These are phyloP conservation scores for Pinguiococcus pyrenoidosus DNA, from an alignment of 108 stramenopile species.

Conservation along the genomic window DNA sequence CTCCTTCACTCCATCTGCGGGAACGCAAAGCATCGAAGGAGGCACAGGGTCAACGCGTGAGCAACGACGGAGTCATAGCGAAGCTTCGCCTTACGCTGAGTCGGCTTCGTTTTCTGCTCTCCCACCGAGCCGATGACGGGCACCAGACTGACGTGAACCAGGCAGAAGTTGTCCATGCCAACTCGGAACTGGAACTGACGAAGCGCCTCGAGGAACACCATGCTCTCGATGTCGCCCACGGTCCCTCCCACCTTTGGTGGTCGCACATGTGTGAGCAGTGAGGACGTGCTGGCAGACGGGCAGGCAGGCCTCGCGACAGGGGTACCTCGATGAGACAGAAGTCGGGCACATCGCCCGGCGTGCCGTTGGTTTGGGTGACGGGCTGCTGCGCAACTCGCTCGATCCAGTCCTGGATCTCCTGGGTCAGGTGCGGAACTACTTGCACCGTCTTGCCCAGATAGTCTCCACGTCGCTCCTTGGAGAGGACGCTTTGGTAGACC, in stretches of 20 bases:
- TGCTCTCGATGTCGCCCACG: constrained; percentile 90
- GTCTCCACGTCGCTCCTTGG: constrained; percentile 83
- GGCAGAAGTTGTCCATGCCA: constrained; percentile 74
- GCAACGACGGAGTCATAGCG: not conserved
- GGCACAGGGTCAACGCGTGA: not conserved
- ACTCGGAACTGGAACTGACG: constrained; percentile 95
- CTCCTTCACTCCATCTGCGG: constrained; percentile 93
- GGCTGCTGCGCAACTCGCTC: constrained; percentile 61
- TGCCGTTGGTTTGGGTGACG: too few relatives aligned
- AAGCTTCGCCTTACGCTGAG: constrained; percentile 48
- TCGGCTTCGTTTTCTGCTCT: constrained; percentile 99
- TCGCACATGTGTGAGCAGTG: constrained; percentile 92
- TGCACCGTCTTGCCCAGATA: constrained; percentile 96
- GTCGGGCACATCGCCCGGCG: too few relatives aligned
- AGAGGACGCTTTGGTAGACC: constrained; percentile 81
- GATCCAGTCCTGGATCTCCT: constrained; percentile 78
- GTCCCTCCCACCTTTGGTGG: constrained; percentile 98
- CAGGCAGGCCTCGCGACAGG: too few relatives aligned
- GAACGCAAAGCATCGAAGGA: not conserved
- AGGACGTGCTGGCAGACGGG: too few relatives aligned
- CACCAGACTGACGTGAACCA: constrained; percentile 89
- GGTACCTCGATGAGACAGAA: too few relatives aligned
- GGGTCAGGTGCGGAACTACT: constrained; percentile 75
- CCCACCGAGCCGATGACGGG: constrained; percentile 76
- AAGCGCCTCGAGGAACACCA: constrained; percentile 85